These are phyloP conservation scores for Stachybotrys chlorohalonatus DNA, from an alignment of 2,329 filamentous ascomycete genomes.

Conservation along the genomic window DNA sequence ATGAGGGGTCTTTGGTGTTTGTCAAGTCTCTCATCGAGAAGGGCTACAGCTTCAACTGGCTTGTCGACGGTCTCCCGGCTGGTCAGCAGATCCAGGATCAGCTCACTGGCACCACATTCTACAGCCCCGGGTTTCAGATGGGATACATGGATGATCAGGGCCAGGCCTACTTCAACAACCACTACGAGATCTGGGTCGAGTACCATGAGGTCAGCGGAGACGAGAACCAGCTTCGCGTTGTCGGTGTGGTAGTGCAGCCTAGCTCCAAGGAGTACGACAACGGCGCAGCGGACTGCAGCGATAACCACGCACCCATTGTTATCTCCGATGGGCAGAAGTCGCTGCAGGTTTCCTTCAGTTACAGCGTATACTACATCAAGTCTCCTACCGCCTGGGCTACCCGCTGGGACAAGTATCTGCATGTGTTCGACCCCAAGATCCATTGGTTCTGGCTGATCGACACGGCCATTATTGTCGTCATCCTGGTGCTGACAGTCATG, in stretches of 20 bases:
- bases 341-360: conserved; percentile 70
- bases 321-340: conserved; percentile 49
- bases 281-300: conserved; percentile 54
- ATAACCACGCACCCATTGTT: conserved; percentile 45
- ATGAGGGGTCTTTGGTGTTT: conserved; percentile 61
- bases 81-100: conserved; percentile 75
- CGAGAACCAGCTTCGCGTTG: conserved; percentile 69
- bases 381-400: conserved; percentile 90
- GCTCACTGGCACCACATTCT: conserved; percentile 69
- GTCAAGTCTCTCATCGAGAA: conserved; percentile 75
- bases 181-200: conserved; percentile 89
- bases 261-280: conserved; percentile 53
- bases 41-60: conserved; percentile 89
- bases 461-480: conserved; percentile 88
- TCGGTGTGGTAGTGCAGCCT: conserved; percentile 84
- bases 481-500: conserved; percentile 82
- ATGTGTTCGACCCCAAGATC: conserved; percentile 95
- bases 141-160: conserved; percentile 47
- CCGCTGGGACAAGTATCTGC: conserved; percentile 96
- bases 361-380: conserved; percentile 81
- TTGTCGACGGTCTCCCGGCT: conserved; percentile 88
- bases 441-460: conserved; percentile 99
- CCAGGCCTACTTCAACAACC: conserved; percentile 70
- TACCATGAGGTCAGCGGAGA: conserved; percentile 71
- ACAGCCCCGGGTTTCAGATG: conserved; percentile 84